phyloP scores from a whole-genome alignment of 169 alveolate species.

The Cystoisospora suis region DNA sequence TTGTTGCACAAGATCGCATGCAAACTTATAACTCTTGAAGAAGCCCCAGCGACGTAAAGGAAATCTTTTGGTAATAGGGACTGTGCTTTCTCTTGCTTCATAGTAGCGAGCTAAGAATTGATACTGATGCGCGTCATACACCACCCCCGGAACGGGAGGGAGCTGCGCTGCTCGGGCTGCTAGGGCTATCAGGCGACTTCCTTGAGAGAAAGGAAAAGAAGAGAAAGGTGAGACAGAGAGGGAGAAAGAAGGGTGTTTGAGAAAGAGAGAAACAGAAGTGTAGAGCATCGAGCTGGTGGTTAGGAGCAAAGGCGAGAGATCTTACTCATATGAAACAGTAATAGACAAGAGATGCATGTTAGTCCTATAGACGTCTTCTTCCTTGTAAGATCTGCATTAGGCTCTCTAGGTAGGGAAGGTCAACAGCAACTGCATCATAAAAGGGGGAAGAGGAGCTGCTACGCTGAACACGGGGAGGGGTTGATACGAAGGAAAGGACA shows the following conservation, averaged over 20 bases:
- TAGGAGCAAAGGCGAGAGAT: too few relatives aligned
- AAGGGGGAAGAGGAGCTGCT: too few relatives aligned
- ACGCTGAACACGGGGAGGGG: too few relatives aligned
- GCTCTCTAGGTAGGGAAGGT: too few relatives aligned
- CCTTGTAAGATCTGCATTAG: too few relatives aligned
- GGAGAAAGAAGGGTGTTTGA: not conserved
- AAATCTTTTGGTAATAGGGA: slow-evolving; percentile 37
- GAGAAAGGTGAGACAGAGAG: not conserved
- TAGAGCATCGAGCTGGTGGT: not conserved
- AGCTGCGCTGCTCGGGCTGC: slow-evolving; percentile 45
- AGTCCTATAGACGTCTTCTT: not conserved
- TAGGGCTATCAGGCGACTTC: slow-evolving; percentile 27
- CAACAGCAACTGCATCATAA: too few relatives aligned
- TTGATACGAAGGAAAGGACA: too few relatives aligned
- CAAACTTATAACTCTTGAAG: slow-evolving; percentile 40
- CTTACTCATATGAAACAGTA: too few relatives aligned
- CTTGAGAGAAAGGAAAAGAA: not conserved
- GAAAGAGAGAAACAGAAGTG: not conserved
- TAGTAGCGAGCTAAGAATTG: slow-evolving; percentile 41
- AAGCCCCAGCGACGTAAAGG: slow-evolving; percentile 57
- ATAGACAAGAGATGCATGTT: too few relatives aligned
- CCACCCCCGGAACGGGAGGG: slow-evolving; percentile 37
- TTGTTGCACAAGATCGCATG: slow-evolving; percentile 49
- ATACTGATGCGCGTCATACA: slow-evolving; percentile 42
- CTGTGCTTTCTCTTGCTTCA: slow-evolving; percentile 11